Evolutionary conservation across 2,329 filamentous ascomycete genomes (phyloP), one percentile per base, ranked within the genome.

Genomic region (Cadophora luteo-olivacea): DNA sequence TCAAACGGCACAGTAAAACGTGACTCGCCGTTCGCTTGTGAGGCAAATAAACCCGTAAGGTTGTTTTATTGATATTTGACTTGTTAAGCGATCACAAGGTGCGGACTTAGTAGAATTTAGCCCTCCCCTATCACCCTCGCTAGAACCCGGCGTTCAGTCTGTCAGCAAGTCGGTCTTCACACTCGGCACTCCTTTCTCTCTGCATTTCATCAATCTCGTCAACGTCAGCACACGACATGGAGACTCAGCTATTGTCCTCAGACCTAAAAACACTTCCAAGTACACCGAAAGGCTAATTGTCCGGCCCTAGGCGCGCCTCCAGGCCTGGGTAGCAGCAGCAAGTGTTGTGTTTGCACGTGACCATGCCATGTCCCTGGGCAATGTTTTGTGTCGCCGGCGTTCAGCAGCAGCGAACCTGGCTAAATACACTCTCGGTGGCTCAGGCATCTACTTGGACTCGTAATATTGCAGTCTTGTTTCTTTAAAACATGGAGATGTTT

Each of bases 1-100:
- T 54, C 25, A 32, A n/a, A 33, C 52, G 52, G 52, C 52, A n/a
- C 52, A 55, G 52, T 19, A 19, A 55, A 55, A 55, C 52, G 52
- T 55, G 52, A 55, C 52, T 55, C 52, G 52, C 24, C 33, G 5
- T 33, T 55, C 52, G 52, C 16, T 33, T 33, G 52, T 55, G 52
- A 14, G 52, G 33, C 25, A 2, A 55, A 33, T 9, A 4, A 33
- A n/a, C 8, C 8, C 16, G 1, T 0, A 1, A 25, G 1, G 25
- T 55, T 19, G 29, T 9, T 33, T 33, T 33, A 55, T 55, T 55
- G 52, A 55, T 3, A 33, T n/a, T 32, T 32, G 3, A 2, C 29
- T 2, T 9, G 3, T 32, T 33, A n/a, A 55, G 19, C 14, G 29
- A n/a, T 19, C 3, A 2, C 14, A n/a, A 2, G 29, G 52, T 55